Evolutionary conservation across 371 early-diverging fungal species (phyloP), one percentile per base, ranked within the genome.

Genomic region (Encephalitozoon cuniculi): DNA sequence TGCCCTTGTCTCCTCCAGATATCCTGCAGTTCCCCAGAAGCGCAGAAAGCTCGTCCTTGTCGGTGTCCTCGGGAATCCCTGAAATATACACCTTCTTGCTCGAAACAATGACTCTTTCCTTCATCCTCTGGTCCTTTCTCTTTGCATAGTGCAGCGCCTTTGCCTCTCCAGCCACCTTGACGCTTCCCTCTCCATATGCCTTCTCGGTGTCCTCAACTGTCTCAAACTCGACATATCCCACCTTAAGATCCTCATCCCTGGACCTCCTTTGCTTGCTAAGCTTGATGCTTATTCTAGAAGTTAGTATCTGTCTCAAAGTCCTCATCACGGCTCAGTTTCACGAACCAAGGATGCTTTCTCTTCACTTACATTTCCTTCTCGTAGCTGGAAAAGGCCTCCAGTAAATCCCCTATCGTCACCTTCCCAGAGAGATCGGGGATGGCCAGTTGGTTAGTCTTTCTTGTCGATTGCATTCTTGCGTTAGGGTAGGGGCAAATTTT

Each of bases 341-440:
- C 73, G 73, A 72, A 72, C 73, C 73, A 72, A 72, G 73, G 73
- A 72, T 65, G 39, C 51, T 72, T 41, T 72, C n/a, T 72, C 73
- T 63, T 72, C 73, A 72, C 73, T 72, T 72, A 72, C 73, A 72
- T 72, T 46, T 72, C 53, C 26, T 43, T 15, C 49, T 44, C 73
- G 39, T 72, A 64, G 51, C 64, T 72, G 0, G 73, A 64, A 64
- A 72, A 64, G 5, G 63, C 73, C 18, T 71, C 39, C 12, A 63
- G 65, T 0, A 77, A 15, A 12, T 39, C 64, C 25, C 21, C 30
- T 26, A 77, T 40, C 8, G 71, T 71, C 9, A 53, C 39, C 11
- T 12, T 18, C 9, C 28, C 18, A 2, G 34, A 7, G 30, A 69
- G 46, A 51, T 77, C 72, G 52, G 46, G 71, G 18, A 77, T 67